phyloP scores from a whole-genome alignment of 805 yeast genomes.

The Candida corydali region DNA sequence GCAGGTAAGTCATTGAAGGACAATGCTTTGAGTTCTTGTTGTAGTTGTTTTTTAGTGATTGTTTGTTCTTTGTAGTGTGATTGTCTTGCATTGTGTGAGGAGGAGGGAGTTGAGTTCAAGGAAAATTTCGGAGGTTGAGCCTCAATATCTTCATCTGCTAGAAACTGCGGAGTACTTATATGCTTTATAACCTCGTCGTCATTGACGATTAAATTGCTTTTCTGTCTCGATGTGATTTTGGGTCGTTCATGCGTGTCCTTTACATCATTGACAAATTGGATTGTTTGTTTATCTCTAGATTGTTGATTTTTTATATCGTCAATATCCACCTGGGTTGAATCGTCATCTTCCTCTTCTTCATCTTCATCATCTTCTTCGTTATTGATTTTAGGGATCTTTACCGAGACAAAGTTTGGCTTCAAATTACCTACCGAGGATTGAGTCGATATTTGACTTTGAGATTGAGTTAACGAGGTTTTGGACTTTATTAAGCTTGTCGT shows the following conservation, averaged over 20 bases:
- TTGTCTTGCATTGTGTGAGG: slow-evolving; percentile 6
- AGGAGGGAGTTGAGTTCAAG: slow-evolving; percentile 8
- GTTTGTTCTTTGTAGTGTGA: slow-evolving; percentile 6
- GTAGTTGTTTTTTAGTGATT: slow-evolving; percentile 32
- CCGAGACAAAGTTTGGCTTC: slow-evolving; percentile 66
- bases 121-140: slow-evolving; percentile 15
- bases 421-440: slow-evolving; percentile 34
- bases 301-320: slow-evolving; percentile 4
- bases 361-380: slow-evolving; percentile 67
- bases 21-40: slow-evolving; percentile 31
- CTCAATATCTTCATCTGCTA: slow-evolving; percentile 18
- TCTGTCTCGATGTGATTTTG: slow-evolving; percentile 1
- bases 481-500: slow-evolving; percentile 1
- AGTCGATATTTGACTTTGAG: slow-evolving; percentile 29
- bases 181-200: slow-evolving; percentile 33
- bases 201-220: slow-evolving; percentile 24
- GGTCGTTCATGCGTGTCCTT: not conserved
- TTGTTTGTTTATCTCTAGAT: slow-evolving; percentile 63
- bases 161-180: slow-evolving; percentile 30
- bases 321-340: slow-evolving; percentile 11
- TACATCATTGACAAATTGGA: slow-evolving; percentile 50
- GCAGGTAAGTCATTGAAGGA: slow-evolving; percentile 89
- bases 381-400: slow-evolving; percentile 64
- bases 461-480: too few species aligned
- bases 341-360: slow-evolving; percentile 11